These are phyloP conservation scores for Zygosaccharomyces sapae DNA, from an alignment of 1,139 yeast genomes.

Conservation along the genomic window DNA sequence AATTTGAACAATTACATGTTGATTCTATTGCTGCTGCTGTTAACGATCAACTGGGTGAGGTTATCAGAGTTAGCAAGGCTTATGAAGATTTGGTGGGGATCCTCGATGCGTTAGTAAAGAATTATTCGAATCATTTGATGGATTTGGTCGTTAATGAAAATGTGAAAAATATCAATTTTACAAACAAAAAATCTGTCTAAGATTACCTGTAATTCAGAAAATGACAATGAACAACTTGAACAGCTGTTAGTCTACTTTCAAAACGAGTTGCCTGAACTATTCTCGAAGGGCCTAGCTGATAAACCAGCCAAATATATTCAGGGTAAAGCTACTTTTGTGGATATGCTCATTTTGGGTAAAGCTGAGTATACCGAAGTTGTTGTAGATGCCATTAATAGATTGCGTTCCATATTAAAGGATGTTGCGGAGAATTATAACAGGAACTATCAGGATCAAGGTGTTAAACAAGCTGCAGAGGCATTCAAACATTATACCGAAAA, in stretches of 20 bases:
- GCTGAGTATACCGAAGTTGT: constrained; percentile 21
- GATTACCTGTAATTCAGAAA: constrained; percentile 20
- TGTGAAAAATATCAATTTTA: constrained; percentile 23
- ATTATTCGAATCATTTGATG: constrained; percentile 36
- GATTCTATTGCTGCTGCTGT: constrained; percentile 21
- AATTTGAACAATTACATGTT: constrained; percentile 27
- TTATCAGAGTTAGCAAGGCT: constrained; percentile 22
- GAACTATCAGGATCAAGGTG: constrained; percentile 86
- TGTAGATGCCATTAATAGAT: constrained; percentile 17
- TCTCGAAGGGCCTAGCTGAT: constrained; percentile 27
- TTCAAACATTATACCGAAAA: constrained; percentile 49
- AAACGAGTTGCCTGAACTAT: constrained; percentile 31
- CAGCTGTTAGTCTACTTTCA: constrained; percentile 28
- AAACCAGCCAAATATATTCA: constrained; percentile 23
- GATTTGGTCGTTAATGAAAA: constrained; percentile 38
- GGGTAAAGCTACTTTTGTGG: constrained; percentile 30
- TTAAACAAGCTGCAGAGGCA: constrained; percentile 61
- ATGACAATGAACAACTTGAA: constrained; percentile 27
- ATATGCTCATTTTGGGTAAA: constrained; percentile 25
- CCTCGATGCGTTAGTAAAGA: constrained; percentile 30
- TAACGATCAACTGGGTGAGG: constrained; percentile 20
- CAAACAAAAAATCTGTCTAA: constrained; percentile 16
- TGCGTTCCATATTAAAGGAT: constrained; percentile 25
- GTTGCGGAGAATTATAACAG: constrained; percentile 63
- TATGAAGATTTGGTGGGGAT: constrained; percentile 28